Percentiles rank a stretch among this genome's conserved stretches.
These are phyloP conservation scores for Sporothrix schenckii DNA, from an alignment of 2,329 filamentous ascomycete genomes.

Conservation along the genomic window DNA sequence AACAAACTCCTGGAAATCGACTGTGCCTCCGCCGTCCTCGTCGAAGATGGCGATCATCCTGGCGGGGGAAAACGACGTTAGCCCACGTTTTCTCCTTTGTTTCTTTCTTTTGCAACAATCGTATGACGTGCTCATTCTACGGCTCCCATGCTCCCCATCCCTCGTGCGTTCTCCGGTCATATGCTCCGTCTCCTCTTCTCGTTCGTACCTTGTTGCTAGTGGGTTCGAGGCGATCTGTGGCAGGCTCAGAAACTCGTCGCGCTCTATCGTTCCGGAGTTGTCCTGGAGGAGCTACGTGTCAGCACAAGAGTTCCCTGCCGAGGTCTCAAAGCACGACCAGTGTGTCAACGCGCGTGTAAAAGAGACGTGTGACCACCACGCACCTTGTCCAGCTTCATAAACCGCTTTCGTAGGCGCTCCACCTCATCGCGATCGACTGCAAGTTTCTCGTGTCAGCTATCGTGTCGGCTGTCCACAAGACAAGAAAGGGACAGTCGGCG, in stretches of 20 bases:
- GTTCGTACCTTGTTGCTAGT: conserved; percentile 79
- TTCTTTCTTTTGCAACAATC: too few relatives aligned
- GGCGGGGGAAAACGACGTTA: conserved; percentile 25
- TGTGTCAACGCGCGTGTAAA: neutral
- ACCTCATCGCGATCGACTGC: conserved; percentile 96
- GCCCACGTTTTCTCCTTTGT: neutral
- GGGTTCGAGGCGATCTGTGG: conserved; percentile 98
- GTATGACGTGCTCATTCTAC: neutral
- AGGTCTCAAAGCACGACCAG: too few relatives aligned
- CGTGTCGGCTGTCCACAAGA: neutral
- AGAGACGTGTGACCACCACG: neutral
- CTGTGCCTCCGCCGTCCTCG: conserved; percentile 94
- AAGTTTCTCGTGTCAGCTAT: conserved; percentile 7
- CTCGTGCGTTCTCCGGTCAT: neutral
- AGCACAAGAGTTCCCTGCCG: neutral
- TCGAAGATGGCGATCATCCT: conserved; percentile 99
- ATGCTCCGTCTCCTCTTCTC: neutral
- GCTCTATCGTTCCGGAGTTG: conserved; percentile 96
- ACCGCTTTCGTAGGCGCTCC: conserved; percentile 90
- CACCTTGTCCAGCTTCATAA: conserved; percentile 99
- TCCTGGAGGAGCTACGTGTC: conserved; percentile 60
- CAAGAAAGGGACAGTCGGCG: neutral
- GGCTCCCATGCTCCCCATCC: neutral
- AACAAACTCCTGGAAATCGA: conserved; percentile 99
- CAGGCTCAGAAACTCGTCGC: conserved; percentile 95